Evolutionary conservation across 768 basidiomycete genomes (phyloP).

Genomic region (Pleurotus citrinopileatus): DNA sequence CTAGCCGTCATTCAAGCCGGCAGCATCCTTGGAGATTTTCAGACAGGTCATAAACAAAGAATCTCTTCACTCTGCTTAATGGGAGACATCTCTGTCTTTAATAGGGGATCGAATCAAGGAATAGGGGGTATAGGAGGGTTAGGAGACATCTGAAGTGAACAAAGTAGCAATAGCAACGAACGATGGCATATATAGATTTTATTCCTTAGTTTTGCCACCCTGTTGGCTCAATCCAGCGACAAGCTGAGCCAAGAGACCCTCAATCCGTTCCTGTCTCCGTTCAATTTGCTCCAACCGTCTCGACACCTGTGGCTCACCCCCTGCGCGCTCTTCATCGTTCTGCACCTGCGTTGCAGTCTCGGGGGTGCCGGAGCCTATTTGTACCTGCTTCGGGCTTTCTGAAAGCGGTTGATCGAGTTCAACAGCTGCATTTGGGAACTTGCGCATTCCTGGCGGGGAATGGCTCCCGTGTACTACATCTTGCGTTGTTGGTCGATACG

Average conservation of each 20-base stretch:
- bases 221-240: conserved; percentile 13
- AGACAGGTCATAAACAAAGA: conserved; percentile 49
- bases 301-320: conserved; percentile 5
- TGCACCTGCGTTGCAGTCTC: conserved; percentile 22
- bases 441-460: conserved; percentile 18
- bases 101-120: too few species aligned
- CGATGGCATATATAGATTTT: too few species aligned
- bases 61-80: conserved; percentile 48
- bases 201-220: conserved; percentile 11
- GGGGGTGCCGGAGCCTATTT: conserved; percentile 9
- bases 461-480: conserved; percentile 16
- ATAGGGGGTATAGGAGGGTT: too few species aligned
- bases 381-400: conserved; percentile 10
- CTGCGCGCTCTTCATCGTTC: conserved; percentile 17
- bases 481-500: conserved; percentile 7
- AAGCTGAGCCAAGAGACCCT: conserved; percentile 38
- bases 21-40: conserved; percentile 56
- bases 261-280: conserved; percentile 44
- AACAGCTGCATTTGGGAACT: conserved; percentile 20
- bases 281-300: conserved; percentile 35
- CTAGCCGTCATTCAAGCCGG: conserved; percentile 63
- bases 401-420: conserved; percentile 12
- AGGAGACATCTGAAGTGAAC: too few species aligned
- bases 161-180: too few species aligned
- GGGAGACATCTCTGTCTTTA: too few species aligned